Conservation (phyloP, 1,284 basidiomycete genomes). For the Trametes hirsuta region DNA sequence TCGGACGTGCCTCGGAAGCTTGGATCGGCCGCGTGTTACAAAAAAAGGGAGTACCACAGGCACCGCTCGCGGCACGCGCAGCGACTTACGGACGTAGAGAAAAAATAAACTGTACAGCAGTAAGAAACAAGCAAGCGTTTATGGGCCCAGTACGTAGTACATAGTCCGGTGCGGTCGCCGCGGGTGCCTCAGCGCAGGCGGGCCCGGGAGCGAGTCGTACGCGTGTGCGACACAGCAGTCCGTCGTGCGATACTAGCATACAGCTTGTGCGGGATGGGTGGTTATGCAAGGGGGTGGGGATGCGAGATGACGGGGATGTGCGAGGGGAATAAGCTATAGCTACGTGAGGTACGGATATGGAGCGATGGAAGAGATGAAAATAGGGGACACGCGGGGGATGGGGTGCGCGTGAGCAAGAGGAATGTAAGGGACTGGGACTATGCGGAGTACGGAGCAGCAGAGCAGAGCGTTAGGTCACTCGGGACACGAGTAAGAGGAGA, state of each 20-base stretch:
- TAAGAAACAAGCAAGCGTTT: constrained; percentile 1
- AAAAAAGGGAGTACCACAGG: too few relatives aligned
- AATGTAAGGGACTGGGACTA: background rate
- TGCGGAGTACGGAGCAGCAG: background rate
- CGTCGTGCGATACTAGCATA: background rate
- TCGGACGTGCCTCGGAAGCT: too few relatives aligned
- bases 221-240: background rate
- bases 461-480: background rate
- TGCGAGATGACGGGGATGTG: background rate
- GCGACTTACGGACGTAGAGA: too few relatives aligned
- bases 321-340: constrained; percentile 1
- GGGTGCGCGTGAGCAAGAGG: background rate
- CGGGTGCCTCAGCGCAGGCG: background rate
- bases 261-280: background rate
- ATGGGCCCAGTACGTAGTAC: background rate
- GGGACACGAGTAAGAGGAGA: background rate
- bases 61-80: background rate
- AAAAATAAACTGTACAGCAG: background rate
- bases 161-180: constrained; percentile 3
- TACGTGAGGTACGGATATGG: background rate
- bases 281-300: background rate
- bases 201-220: background rate
- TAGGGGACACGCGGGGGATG: background rate
- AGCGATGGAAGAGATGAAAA: constrained; percentile 3
- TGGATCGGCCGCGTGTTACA: too few relatives aligned